Conservation (phyloP, 2,329 filamentous ascomycete genomes). For the Diaporthe capsici region DNA sequence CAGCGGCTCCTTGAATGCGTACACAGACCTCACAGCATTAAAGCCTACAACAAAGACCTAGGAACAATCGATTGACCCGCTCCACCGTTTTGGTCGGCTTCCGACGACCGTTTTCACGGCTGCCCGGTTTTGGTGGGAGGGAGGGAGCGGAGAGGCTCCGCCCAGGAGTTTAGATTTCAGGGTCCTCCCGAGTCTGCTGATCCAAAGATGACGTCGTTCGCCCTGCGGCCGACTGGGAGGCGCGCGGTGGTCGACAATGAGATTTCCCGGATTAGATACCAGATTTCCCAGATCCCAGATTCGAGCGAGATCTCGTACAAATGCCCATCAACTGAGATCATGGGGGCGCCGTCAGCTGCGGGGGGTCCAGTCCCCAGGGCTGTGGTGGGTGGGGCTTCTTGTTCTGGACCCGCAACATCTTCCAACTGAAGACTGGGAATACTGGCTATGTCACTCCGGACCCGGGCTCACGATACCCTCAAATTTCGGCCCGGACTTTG, state of each 20-base stretch:
- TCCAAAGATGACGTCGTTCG: conserved; percentile 29
- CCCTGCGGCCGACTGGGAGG: background rate
- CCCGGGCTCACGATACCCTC: conserved; percentile 28
- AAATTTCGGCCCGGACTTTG: conserved; percentile 21
- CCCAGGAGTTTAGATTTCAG: conserved; percentile 14
- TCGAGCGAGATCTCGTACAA: conserved; percentile 12
- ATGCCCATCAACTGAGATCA: conserved; percentile 20
- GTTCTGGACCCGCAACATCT: background rate
- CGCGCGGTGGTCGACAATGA: background rate
- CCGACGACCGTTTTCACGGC: conserved; percentile 19
- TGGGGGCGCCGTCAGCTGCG: background rate
- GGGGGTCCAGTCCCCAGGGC: background rate
- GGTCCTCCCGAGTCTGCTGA: conserved; percentile 16
- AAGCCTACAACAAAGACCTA: background rate
- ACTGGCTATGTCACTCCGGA: conserved; percentile 11
- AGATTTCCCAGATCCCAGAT: conserved; percentile 21
- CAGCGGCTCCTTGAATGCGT: background rate
- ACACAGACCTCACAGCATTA: background rate
- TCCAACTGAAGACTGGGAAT: background rate
- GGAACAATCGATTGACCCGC: conserved; percentile 15
- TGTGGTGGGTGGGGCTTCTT: conserved; percentile 2
- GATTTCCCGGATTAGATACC: conserved; percentile 5
- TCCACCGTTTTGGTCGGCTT: conserved; percentile 20
- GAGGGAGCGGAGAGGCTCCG: conserved; percentile 4
- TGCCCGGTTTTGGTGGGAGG: background rate